Evolutionary conservation across 768 basidiomycete genomes (phyloP), one percentile per base, ranked within the genome.

Genomic region (Tephrocybe sp.): DNA sequence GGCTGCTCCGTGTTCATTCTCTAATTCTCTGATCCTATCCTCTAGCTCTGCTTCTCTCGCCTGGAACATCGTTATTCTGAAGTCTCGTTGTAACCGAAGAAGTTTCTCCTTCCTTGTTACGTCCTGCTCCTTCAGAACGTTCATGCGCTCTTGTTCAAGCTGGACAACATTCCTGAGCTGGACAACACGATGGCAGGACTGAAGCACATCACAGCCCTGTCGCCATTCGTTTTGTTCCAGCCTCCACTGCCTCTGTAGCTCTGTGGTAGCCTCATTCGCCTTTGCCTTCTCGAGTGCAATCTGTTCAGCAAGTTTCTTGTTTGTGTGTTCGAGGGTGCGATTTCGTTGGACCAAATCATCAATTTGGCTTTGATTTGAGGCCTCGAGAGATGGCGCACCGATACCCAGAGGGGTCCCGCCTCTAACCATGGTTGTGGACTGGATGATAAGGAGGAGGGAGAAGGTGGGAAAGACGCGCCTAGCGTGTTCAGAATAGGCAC

Each of bases 331-430:
- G 44, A 87, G 75, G 0, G 77, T 78, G 21, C 81, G 81, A 59
- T 80, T 86, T 53, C 82, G 75, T 54, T 85, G 79, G 2, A 88
- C 84, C 44, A 91, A 79, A 35, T 90, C 86, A 41, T 84, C 77
- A 42, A 91, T 87, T 62, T 89, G 87, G 2, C 74, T 66, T 51
- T 82, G 82, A 62, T 85, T 79, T 4, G 83, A 76, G 21, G 80
- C 72, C 53, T 80, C 79, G 58, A 87, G 72, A 19, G 82, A 74
- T 25, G 72, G 75, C 18, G 62, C 42, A 57, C 62, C 38, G 54
- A 59, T 39, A 54, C 65, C 38, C 35, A 62, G 44, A 38, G 61
- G 60, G 15, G 61, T 62, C 3, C 46, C 52, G 19, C 53, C 58
- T 21, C 59, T 56, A 42, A 53, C 57, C 53, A 64, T 64, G 46